Evolutionary conservation across 1,284 basidiomycete genomes (phyloP).

Genomic region (Ustilago xerochloae): DNA sequence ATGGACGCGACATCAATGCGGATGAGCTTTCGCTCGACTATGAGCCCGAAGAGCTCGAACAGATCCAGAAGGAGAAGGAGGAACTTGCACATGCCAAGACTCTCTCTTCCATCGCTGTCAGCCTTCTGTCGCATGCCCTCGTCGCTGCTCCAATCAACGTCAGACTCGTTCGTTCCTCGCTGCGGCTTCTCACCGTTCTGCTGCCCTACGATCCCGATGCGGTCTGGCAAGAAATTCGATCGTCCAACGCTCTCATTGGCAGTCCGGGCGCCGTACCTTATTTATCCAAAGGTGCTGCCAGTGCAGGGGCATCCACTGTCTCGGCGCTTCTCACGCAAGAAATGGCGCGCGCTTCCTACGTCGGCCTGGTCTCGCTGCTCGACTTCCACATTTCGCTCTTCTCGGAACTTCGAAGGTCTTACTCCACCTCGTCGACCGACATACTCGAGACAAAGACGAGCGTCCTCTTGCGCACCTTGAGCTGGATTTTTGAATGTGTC

Average conservation of each 20-base stretch:
- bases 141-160: slow-evolving; percentile 73
- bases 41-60: slow-evolving; percentile 48
- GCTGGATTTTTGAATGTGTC: slow-evolving; percentile 82
- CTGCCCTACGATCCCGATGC: slow-evolving; percentile 80
- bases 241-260: slow-evolving; percentile 80
- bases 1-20: slow-evolving; percentile 65
- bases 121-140: slow-evolving; percentile 84
- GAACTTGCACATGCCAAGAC: slow-evolving; percentile 42
- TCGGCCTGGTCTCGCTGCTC: slow-evolving; percentile 81
- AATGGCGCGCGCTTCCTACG: slow-evolving; percentile 78
- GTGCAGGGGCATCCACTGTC: slow-evolving; percentile 9
- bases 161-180: slow-evolving; percentile 79
- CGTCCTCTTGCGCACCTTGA: slow-evolving; percentile 79
- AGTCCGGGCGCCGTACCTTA: slow-evolving; percentile 57
- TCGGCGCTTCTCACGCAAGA: slow-evolving; percentile 79
- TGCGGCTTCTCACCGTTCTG: slow-evolving; percentile 81
- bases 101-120: slow-evolving; percentile 82
- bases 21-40: slow-evolving; percentile 44
- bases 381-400: slow-evolving; percentile 81
- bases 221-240: slow-evolving; percentile 86
- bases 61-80: slow-evolving; percentile 48
- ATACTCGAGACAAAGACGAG: slow-evolving; percentile 81
- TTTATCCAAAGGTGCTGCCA: slow-evolving; percentile 14
- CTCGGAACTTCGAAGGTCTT: slow-evolving; percentile 76
- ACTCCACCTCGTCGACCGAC: slow-evolving; percentile 71